Conservation (phyloP, 2,329 filamentous ascomycete species). For the Chrysoporthe puriensis region DNA sequence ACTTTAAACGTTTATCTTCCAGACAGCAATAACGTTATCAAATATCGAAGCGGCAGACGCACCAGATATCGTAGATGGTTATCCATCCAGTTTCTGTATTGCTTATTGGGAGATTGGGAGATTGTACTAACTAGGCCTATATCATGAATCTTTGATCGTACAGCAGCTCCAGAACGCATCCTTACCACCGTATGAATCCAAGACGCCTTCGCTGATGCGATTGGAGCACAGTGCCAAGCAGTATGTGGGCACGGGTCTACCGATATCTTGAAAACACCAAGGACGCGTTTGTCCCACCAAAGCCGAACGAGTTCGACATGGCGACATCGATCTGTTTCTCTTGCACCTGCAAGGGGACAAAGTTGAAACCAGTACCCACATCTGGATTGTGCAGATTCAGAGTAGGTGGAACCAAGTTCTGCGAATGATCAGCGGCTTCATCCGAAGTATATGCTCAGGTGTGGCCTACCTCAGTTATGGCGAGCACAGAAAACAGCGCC, state of each 20-base stretch:
- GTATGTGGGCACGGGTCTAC: neutral
- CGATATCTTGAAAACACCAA: constrained; percentile 67
- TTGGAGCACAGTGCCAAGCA: neutral
- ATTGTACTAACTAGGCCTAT: too few relatives aligned
- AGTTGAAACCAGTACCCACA: constrained; percentile 78
- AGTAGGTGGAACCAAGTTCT: constrained; percentile 84
- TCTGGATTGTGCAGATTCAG: constrained; percentile 75
- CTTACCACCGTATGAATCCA: neutral
- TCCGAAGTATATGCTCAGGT: neutral
- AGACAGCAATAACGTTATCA: too few relatives aligned
- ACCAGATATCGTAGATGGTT: too few relatives aligned
- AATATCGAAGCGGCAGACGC: too few relatives aligned
- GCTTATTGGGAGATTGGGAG: too few relatives aligned
- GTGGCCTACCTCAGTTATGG: constrained; percentile 72
- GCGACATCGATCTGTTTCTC: constrained; percentile 71
- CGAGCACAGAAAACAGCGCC: constrained; percentile 80
- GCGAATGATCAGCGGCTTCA: constrained; percentile 12
- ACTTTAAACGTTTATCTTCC: too few relatives aligned
- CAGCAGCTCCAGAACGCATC: too few relatives aligned
- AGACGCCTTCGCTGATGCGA: neutral
- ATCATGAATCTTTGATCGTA: too few relatives aligned
- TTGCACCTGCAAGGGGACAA: constrained; percentile 75
- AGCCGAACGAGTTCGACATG: constrained; percentile 95
- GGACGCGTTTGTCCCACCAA: constrained; percentile 93
- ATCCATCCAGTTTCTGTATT: too few relatives aligned